Conservation (phyloP, 306 rosid genomes). For the Ormosia semicastrata region DNA sequence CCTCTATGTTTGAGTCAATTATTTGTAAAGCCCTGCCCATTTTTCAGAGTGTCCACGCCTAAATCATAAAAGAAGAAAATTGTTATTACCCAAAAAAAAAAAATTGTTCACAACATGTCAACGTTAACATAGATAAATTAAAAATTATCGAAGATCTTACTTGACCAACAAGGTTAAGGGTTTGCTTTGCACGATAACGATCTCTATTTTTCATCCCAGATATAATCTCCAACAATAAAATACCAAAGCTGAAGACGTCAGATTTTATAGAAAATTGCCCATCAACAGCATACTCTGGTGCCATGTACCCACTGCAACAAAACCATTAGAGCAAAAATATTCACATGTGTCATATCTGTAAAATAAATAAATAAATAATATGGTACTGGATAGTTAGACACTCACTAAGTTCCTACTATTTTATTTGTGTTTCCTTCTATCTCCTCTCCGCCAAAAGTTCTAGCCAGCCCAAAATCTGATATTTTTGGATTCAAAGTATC, state of each 20-base stretch:
- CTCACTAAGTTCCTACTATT: conserved; percentile 56
- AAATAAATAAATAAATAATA: too few relatives aligned
- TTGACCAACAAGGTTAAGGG: conserved; percentile 36
- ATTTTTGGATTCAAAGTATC: conserved; percentile 43
- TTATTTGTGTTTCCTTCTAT: conserved; percentile 47
- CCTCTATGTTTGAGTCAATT: conserved; percentile 17
- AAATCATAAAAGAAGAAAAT: not conserved
- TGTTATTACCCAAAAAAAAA: too few relatives aligned
- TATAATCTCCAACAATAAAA: conserved; percentile 36
- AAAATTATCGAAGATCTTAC: conserved; percentile 6
- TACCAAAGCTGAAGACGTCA: conserved; percentile 2
- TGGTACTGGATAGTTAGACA: not conserved
- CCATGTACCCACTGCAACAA: conserved; percentile 33
- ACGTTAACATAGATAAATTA: not conserved
- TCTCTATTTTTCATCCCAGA: conserved; percentile 39
- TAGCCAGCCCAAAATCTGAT: conserved; percentile 56
- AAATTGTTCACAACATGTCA: not conserved
- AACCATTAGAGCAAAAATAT: not conserved
- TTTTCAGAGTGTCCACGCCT: conserved; percentile 49
- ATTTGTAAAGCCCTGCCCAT: conserved; percentile 29
- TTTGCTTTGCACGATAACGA: conserved; percentile 20
- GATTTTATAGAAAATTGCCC: conserved; percentile 28
- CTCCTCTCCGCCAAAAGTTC: conserved; percentile 40
- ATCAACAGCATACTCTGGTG: conserved; percentile 30
- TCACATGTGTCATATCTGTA: not conserved